Conservation (phyloP, 768 basidiomycete species). For the Mycena amicta region DNA sequence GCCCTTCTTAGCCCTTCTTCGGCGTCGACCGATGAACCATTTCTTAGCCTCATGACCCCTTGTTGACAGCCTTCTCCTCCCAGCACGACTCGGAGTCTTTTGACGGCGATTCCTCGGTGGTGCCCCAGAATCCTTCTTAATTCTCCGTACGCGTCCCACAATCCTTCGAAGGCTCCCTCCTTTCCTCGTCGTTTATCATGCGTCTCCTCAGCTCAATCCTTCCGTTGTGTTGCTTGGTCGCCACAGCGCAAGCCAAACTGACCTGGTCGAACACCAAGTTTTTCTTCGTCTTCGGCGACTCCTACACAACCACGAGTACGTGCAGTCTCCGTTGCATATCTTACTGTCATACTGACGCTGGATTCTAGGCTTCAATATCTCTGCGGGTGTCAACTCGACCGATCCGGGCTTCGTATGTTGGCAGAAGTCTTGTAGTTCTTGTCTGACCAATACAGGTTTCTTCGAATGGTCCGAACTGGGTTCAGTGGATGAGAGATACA, state of each 20-base stretch:
- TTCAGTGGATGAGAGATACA: constrained; percentile 45
- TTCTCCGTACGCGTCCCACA: background rate
- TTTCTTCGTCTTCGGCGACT: constrained; percentile 65
- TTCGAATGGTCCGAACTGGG: constrained; percentile 68
- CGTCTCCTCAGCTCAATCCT: background rate
- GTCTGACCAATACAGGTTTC: constrained; percentile 42
- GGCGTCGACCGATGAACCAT: no score
- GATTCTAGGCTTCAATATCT: constrained; percentile 54
- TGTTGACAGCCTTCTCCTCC: no score
- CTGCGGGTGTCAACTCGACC: constrained; percentile 54
- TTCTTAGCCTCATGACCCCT: no score
- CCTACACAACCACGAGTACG: constrained; percentile 54
- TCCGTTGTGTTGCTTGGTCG: constrained; percentile 2
- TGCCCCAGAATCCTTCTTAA: background rate
- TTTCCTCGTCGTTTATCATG: background rate
- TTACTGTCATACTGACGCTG: background rate
- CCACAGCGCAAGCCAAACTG: constrained; percentile 30
- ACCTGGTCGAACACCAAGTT: constrained; percentile 58
- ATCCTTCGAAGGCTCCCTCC: background rate
- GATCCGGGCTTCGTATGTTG: constrained; percentile 53
- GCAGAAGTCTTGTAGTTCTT: background rate
- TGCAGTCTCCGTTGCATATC: background rate
- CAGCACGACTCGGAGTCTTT: no score
- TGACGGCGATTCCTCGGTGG: background rate
- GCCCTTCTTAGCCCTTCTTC: no score